Base-by-base conservation (phyloP, 345 rosid species). In the Rhizophora mangle region DNA sequence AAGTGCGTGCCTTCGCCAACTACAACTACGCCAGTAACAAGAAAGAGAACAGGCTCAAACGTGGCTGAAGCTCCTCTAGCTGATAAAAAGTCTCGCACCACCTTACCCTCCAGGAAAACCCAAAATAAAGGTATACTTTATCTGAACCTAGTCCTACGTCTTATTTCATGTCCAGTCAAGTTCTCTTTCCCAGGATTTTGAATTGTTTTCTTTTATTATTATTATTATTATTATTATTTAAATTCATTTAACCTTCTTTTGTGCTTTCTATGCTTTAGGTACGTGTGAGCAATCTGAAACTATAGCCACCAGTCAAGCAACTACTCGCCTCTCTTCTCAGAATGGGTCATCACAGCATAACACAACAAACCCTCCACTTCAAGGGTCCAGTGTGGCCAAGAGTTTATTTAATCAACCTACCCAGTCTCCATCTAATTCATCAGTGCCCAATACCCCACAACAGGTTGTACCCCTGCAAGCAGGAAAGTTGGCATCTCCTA, bases 391-490 rank as follows among this genome's bases (percentile, higher is more conserved):
- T 24, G 86, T 88, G 57, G 96, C 86, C 6, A 89, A 92, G 85
- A 81, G 89, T 77, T 82, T 92, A 82, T 90, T 90, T 75, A 78
- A 80, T 76, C 86, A 80, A 77, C 68, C 76, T 61, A 57, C 49
- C 61, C 11, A 66, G 2, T 74, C 83, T 24, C 84, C 86, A n/a
- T 27, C 73, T 61, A 79, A 67, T 71, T 82, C 94, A 10, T 68
- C 89, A 24, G 80, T 77, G 31, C 90, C 92, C 1, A 78, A 55
- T 11, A 88, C 95, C 5, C 97, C 97, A 32, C 91, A 87, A 61
- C 93, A 80, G 56, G 82, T 72, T 67, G 36, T 73, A 63, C 76
- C 81, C 39, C 63, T 80, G 16, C 79, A 51, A 47, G 73, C 68
- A 54, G 92, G 78, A 26, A 77, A 73, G 61, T 78, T 80, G 5